A percentile compares a stretch with the other conserved stretches of the same genome.
Conservation (phyloP, 179 eudicot species). For the Carnegiea gigantea region DNA sequence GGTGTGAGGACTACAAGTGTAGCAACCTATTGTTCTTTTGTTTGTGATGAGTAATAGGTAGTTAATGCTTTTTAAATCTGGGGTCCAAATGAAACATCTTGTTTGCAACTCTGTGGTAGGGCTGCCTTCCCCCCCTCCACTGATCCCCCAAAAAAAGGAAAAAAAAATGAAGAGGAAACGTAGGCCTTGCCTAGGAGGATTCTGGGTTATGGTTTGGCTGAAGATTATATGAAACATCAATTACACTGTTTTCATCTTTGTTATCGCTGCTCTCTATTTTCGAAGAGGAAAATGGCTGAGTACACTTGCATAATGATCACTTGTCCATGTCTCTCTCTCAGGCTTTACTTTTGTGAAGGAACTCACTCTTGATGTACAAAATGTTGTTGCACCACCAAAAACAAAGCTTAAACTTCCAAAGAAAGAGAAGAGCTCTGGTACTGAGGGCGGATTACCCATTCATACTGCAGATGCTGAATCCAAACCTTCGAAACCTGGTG, state of each 20-base stretch:
- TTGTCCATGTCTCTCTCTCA: slow-evolving; percentile 31
- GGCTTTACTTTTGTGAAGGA: slow-evolving; percentile 83
- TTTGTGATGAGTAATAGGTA: no score
- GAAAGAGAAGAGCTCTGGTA: slow-evolving; percentile 29
- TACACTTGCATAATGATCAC: slow-evolving; percentile 1
- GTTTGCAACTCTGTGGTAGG: background rate
- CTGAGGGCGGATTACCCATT: slow-evolving; percentile 34
- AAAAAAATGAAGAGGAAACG: background rate
- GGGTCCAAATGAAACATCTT: background rate
- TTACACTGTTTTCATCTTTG: background rate
- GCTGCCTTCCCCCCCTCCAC: background rate
- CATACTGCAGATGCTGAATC: slow-evolving; percentile 30
- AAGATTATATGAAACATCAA: background rate
- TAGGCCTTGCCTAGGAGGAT: background rate
- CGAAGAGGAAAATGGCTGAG: background rate
- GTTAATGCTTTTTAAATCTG: no score
- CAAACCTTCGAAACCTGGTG: slow-evolving; percentile 25
- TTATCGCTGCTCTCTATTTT: background rate
- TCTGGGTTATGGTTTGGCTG: background rate
- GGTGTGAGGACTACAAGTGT: no score
- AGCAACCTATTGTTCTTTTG: background rate
- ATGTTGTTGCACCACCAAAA: slow-evolving; percentile 52
- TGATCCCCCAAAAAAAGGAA: background rate
- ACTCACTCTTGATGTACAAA: slow-evolving; percentile 84
- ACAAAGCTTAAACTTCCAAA: slow-evolving; percentile 36